Evolutionary conservation across 176 grass and related monocot species (phyloP), one percentile per base, ranked within the genome.

Genomic region (Chrysopogon serrulatus): DNA sequence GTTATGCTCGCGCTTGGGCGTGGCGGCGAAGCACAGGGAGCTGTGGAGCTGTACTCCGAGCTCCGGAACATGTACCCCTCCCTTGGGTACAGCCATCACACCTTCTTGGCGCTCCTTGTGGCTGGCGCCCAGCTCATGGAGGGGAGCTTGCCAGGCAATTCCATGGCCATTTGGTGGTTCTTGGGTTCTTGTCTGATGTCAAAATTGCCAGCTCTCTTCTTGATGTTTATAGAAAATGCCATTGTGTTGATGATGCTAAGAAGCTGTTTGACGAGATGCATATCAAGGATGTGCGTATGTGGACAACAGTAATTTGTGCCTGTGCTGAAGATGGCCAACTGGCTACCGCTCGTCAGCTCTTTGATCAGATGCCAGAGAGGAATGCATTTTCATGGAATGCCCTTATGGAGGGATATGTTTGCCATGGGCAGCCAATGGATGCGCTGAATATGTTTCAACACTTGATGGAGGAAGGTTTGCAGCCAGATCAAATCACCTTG

Each of bases 401-500:
- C 24, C 82, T 94, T 13, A 90, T 88, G 21, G 79, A 85, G 43
- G 89, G 87, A 78, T 94, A 92, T 71, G 88, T 87, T 71, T 68
- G 19, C 57, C 44, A 49, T 61, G 85, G 87, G 33, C 59, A 90
- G 74, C 84, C 87, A 65, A 56, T 84, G 34, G 81, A 88, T 43
- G 87, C 83, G 2, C 36, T 94, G 36, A 49, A 42, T 78, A 64
- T 92, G 77, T 92, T 97, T 73, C 79, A 49, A 60, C 74, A 33
- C 45, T 82, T 94, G 72, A 86, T 88, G 61, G 71, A 57, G 39
- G 39, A 83, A 24, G 75, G 85, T 65, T 8, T 92, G 33, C 40
- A 27, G 41, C 88, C 90, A 42, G 90, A 97, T 82, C 85, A 94
- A 56, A 77, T 79, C 83, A 97, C 87, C 44, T 94, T 97, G 32